Evolutionary conservation across 352 stramenopile species (phyloP).

Genomic region (Phytophthora pseudosyringae): DNA sequence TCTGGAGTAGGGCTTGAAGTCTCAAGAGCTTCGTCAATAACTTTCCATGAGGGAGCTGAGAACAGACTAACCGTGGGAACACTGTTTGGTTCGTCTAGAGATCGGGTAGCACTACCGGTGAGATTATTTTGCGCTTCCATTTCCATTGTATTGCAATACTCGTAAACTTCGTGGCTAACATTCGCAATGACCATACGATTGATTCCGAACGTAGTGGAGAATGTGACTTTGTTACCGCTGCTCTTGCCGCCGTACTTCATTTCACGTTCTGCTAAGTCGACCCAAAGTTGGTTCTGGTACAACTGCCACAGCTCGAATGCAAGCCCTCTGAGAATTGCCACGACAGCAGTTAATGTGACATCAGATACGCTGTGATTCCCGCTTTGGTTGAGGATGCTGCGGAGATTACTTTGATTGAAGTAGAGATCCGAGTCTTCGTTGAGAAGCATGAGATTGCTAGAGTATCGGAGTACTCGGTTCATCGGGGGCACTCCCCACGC

Average conservation of each 20-base stretch:
- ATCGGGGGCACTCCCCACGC: conserved; percentile 63
- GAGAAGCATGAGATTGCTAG: conserved; percentile 78
- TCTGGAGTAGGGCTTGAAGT: not conserved
- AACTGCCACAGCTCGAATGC: conserved; percentile 77
- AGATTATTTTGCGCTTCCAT: conserved; percentile 7
- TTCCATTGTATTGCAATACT: conserved; percentile 28
- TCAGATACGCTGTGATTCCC: conserved; percentile 10
- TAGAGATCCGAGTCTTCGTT: conserved; percentile 63
- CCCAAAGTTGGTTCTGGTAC: conserved; percentile 82
- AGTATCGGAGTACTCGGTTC: conserved; percentile 47
- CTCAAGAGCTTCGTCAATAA: conserved; percentile 60
- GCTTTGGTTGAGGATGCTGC: conserved; percentile 9
- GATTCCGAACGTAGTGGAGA: conserved; percentile 52
- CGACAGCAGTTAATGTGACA: conserved; percentile 32
- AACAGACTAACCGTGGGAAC: conserved; percentile 44
- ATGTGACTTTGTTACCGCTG: conserved; percentile 62
- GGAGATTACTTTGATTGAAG: conserved; percentile 45
- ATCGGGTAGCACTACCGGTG: not conserved
- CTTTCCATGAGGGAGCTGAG: conserved; percentile 65
- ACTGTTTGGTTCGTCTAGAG: conserved; percentile 18
- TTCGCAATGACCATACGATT: conserved; percentile 64
- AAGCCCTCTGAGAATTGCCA: conserved; percentile 37
- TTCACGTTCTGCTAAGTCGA: conserved; percentile 70
- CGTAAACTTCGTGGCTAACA: conserved; percentile 54
- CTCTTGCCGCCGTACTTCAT: conserved; percentile 52